These are phyloP conservation scores for Clonostachys chloroleuca DNA, from an alignment of 2,329 filamentous ascomycete genomes.

Conservation along the genomic window DNA sequence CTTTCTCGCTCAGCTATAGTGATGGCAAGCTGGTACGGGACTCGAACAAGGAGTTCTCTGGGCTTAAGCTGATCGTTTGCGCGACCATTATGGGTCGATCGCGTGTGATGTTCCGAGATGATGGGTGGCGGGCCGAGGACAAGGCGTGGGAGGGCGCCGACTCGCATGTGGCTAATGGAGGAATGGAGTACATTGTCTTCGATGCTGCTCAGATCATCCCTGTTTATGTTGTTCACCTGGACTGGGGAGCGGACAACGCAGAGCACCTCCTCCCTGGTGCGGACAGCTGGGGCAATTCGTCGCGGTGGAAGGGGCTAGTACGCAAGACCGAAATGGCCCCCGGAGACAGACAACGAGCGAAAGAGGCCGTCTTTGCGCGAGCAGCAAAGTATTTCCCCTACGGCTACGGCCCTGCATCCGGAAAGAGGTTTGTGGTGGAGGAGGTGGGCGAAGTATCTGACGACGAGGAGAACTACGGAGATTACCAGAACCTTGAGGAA, in stretches of 20 bases:
- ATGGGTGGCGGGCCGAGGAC: conserved; percentile 16
- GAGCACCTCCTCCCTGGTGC: conserved; percentile 5
- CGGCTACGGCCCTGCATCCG: conserved; percentile 35
- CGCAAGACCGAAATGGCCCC: conserved; percentile 8
- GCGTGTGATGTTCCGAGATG: conserved; percentile 15
- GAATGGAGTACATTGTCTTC: conserved; percentile 36
- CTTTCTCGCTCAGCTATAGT: conserved; percentile 30
- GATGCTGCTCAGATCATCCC: conserved; percentile 34
- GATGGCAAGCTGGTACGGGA: not conserved
- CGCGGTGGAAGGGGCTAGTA: not conserved
- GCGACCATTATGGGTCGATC: conserved; percentile 38
- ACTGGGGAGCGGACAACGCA: conserved; percentile 26
- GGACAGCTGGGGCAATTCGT: not conserved
- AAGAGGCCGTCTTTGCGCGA: conserved; percentile 28
- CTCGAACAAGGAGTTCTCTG: conserved; percentile 20
- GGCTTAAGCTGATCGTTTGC: conserved; percentile 36
- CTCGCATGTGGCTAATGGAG: conserved; percentile 28
- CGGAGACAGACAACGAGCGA: conserved; percentile 27
- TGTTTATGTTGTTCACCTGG: conserved; percentile 38
- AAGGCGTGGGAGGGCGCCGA: conserved; percentile 19
- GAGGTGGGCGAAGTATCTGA: conserved; percentile 35
- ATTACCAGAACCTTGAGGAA: conserved; percentile 22
- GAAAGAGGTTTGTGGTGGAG: conserved; percentile 36
- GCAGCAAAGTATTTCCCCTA: conserved; percentile 42
- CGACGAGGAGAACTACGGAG: conserved; percentile 35